phyloP scores from a whole-genome alignment of 495 filamentous ascomycete species.

The Hyaloscypha hepaticicola region DNA sequence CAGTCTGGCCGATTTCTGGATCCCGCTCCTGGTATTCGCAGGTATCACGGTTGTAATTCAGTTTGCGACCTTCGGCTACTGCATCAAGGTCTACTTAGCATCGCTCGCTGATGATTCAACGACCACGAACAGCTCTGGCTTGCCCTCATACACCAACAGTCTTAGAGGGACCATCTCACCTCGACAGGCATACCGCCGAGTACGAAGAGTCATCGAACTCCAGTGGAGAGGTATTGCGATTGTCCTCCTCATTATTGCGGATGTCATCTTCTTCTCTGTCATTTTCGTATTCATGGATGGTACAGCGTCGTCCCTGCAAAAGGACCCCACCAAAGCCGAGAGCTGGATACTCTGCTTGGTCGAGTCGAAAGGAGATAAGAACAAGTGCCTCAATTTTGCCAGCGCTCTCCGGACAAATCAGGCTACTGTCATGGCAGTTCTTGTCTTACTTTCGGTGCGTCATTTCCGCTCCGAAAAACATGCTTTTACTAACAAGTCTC shows the following conservation, averaged over 20 bases:
- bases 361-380: slow-evolving; percentile 56
- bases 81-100: slow-evolving; percentile 89
- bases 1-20: slow-evolving; percentile 74
- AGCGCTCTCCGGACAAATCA: slow-evolving; percentile 62
- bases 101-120: slow-evolving; percentile 71
- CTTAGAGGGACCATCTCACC: slow-evolving; percentile 75
- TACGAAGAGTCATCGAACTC: slow-evolving; percentile 81
- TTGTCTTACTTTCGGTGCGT: slow-evolving; percentile 77
- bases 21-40: slow-evolving; percentile 77
- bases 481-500: slow-evolving; percentile 29
- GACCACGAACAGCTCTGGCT: slow-evolving; percentile 65
- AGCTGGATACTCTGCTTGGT: slow-evolving; percentile 73
- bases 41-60: slow-evolving; percentile 80
- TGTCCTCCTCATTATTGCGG: slow-evolving; percentile 80
- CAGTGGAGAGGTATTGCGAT: slow-evolving; percentile 92
- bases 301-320: slow-evolving; percentile 53
- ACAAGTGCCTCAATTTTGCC: slow-evolving; percentile 60
- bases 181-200: slow-evolving; percentile 80
- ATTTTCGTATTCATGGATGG: slow-evolving; percentile 85
- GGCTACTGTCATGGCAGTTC: slow-evolving; percentile 73
- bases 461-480: not conserved
- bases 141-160: slow-evolving; percentile 79
- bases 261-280: slow-evolving; percentile 88
- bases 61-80: slow-evolving; percentile 82
- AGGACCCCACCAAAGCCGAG: slow-evolving; percentile 51